phyloP scores from a whole-genome alignment of 768 basidiomycete genomes.

The Lactarius tabidus region DNA sequence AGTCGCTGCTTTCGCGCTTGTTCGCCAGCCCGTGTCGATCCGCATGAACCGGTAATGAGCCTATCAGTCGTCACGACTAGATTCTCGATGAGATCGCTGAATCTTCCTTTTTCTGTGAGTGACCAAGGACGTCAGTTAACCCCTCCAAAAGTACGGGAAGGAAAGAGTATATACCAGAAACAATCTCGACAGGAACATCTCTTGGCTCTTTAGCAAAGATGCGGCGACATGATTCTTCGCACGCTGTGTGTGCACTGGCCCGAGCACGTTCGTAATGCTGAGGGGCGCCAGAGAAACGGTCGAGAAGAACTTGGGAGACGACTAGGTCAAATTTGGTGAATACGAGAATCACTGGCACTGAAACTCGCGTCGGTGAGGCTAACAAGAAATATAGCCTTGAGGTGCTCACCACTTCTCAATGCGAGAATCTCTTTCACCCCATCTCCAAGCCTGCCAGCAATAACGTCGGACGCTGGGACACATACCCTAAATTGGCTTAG shows the following conservation, averaged over 20 bases:
- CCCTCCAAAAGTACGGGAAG: not conserved
- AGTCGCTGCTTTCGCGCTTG: not conserved
- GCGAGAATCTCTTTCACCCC: not conserved
- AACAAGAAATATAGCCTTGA: not conserved
- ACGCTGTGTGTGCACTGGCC: not conserved
- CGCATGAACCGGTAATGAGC: not conserved
- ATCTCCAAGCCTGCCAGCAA: not conserved
- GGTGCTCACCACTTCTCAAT: not conserved
- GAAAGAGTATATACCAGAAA: conserved; percentile 5
- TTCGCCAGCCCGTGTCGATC: not conserved
- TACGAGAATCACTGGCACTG: conserved; percentile 10
- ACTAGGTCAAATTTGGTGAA: conserved; percentile 13
- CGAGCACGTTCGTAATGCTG: not conserved
- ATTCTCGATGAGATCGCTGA: not conserved
- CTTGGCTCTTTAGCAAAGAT: not conserved
- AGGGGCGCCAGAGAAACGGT: not conserved
- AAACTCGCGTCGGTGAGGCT: not conserved
- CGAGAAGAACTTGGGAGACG: not conserved
- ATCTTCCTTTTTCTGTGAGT: not conserved
- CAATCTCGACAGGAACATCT: conserved; percentile 4
- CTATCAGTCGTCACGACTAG: conserved; percentile 4
- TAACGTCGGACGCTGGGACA: not conserved
- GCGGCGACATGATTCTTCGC: not conserved
- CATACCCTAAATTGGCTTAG: not conserved
- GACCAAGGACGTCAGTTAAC: not conserved